Conservation (phyloP, 2,329 filamentous ascomycete species). For the Chaetoscypha palmicola region DNA sequence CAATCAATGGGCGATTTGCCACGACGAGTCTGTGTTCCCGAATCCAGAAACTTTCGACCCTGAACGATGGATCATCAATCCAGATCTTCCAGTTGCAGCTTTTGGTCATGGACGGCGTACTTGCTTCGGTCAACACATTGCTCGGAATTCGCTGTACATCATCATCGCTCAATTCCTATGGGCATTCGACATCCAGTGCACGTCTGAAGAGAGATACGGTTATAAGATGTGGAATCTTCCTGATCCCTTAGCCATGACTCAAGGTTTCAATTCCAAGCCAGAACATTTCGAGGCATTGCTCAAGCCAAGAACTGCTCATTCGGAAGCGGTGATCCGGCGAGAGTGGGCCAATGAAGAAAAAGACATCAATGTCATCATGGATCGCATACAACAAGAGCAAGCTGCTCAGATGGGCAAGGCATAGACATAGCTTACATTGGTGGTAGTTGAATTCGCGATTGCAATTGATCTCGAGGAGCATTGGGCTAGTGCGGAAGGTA, state of each 20-base stretch:
- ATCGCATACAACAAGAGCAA: constrained; percentile 4
- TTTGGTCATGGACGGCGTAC: constrained; percentile 33
- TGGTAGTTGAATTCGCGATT: too few species aligned
- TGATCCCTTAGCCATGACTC: constrained; percentile 6
- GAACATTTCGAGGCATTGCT: constrained; percentile 3
- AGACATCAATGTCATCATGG: constrained; percentile 6
- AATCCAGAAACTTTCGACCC: constrained; percentile 26
- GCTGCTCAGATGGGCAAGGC: constrained; percentile 4
- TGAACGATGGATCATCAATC: constrained; percentile 31
- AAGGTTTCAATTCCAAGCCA: constrained; percentile 7
- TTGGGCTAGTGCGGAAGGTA: too few species aligned
- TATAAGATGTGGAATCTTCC: constrained; percentile 4
- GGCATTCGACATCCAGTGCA: constrained; percentile 18
- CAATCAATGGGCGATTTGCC: constrained; percentile 8
- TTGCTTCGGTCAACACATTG: constrained; percentile 35
- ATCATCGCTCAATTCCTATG: constrained; percentile 31
- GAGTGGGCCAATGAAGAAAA: constrained; percentile 3
- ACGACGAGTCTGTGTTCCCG: constrained; percentile 5
- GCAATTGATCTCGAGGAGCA: too few species aligned
- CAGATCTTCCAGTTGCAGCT: constrained; percentile 22
- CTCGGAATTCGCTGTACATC: constrained; percentile 28
- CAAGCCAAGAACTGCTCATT: background rate
- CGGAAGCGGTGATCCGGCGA: background rate
- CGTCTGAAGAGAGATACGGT: constrained; percentile 1
- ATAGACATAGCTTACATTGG: too few species aligned